Evolutionary conservation across 1,139 yeast species (phyloP).

Genomic region (Sugiyamaella japonica): DNA sequence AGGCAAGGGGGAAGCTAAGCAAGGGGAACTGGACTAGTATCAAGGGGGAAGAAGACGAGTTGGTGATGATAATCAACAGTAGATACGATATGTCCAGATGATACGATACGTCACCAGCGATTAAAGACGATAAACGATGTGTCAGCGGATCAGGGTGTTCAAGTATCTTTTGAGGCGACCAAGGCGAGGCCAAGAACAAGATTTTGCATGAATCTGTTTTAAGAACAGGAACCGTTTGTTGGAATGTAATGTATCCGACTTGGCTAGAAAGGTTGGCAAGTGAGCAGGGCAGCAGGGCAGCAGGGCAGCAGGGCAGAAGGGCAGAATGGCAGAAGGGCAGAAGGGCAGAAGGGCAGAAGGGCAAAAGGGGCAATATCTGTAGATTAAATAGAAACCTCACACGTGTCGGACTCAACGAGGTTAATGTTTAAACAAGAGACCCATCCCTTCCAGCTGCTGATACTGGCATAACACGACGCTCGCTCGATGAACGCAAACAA

Average conservation of each 20-base stretch:
- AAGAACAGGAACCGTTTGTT: background rate
- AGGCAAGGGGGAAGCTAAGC: conserved; percentile 2
- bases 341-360: background rate
- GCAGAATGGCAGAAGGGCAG: background rate
- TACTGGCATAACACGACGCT: background rate
- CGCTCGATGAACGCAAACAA: background rate
- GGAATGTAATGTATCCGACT: background rate
- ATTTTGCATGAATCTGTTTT: conserved; percentile 1
- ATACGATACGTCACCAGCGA: no score
- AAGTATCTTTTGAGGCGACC: no score
- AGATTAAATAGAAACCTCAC: no score
- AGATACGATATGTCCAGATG: no score
- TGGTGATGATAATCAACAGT: background rate
- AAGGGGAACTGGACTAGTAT: background rate
- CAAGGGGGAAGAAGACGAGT: background rate
- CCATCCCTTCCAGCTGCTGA: no score
- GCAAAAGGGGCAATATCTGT: no score
- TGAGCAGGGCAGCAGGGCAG: background rate
- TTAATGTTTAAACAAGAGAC: no score
- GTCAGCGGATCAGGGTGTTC: no score
- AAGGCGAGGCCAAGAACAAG: background rate
- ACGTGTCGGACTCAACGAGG: no score
- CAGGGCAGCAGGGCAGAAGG: background rate
- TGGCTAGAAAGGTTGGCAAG: background rate
- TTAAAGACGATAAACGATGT: no score